phyloP scores from a whole-genome alignment of 139 green algal genomes.

The Chlorella sp. region DNA sequence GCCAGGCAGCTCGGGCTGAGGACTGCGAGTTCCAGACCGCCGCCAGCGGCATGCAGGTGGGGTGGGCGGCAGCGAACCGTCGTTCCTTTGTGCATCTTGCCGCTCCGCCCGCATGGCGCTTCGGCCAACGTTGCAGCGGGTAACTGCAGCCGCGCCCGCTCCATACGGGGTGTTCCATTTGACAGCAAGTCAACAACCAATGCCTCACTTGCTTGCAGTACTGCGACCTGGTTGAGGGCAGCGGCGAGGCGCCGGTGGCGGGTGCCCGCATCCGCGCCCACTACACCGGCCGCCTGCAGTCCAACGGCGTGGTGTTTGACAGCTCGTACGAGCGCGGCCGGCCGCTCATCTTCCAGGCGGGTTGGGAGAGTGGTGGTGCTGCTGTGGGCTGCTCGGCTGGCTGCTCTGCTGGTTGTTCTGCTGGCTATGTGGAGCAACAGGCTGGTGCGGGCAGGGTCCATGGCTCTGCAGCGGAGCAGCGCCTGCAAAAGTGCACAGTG shows the following conservation, averaged over 20 bases:
- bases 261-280: constrained; percentile 51
- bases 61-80: not conserved
- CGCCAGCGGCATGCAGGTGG: too few species aligned
- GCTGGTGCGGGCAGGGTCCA: too few species aligned
- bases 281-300: constrained; percentile 81
- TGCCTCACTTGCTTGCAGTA: too few species aligned
- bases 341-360: constrained; percentile 81
- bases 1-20: not conserved
- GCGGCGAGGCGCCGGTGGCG: constrained; percentile 47
- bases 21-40: not conserved
- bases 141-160: too few species aligned
- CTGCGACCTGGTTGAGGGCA: constrained; percentile 66
- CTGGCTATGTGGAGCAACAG: too few species aligned
- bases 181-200: too few species aligned
- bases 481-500: too few species aligned
- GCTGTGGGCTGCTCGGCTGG: too few species aligned
- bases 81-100: not conserved
- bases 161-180: too few species aligned
- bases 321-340: constrained; percentile 73
- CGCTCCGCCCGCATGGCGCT: too few species aligned
- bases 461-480: not conserved
- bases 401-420: not conserved
- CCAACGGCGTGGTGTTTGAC: constrained; percentile 84
- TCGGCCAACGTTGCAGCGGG: too few species aligned
- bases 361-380: too few species aligned